A percentile compares a stretch with the other conserved stretches of the same genome.
Evolutionary conservation across 257 asterid genomes (phyloP).

Genomic region (Solanum chmielewskii): DNA sequence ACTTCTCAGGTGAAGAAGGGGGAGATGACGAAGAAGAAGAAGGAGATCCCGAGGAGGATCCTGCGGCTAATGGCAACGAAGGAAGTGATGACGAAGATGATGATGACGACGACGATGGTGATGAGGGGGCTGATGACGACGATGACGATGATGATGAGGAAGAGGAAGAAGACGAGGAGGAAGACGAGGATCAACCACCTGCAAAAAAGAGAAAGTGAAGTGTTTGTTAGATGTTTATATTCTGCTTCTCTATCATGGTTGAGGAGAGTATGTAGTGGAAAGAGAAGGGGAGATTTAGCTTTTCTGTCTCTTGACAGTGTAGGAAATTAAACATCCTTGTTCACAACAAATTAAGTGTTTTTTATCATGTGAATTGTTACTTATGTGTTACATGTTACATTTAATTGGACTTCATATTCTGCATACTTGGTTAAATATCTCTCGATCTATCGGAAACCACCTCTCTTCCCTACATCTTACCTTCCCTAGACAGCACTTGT

Average conservation of each 20-base stretch:
- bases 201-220: slow-evolving; percentile 75
- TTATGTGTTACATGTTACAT: slow-evolving; percentile 2
- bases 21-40: slow-evolving; percentile 61
- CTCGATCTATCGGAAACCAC: background rate
- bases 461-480: background rate
- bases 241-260: slow-evolving; percentile 23
- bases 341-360: slow-evolving; percentile 12
- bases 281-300: slow-evolving; percentile 17
- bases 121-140: slow-evolving; percentile 16
- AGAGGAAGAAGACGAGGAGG: slow-evolving; percentile 47
- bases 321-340: slow-evolving; percentile 31
- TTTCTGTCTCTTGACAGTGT: slow-evolving; percentile 21
- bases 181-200: slow-evolving; percentile 80
- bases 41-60: slow-evolving; percentile 42
- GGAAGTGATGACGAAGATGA: slow-evolving; percentile 46
- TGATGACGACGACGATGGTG: slow-evolving; percentile 17
- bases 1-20: slow-evolving; percentile 73
- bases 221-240: slow-evolving; percentile 16
- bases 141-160: slow-evolving; percentile 33
- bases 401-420: background rate
- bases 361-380: slow-evolving; percentile 29
- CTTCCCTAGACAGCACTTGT: background rate
- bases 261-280: slow-evolving; percentile 54
- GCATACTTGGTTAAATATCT: background rate
- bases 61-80: slow-evolving; percentile 50